These are phyloP conservation scores for Naematelia aurantialba DNA, from an alignment of 768 basidiomycete genomes.

Conservation along the genomic window DNA sequence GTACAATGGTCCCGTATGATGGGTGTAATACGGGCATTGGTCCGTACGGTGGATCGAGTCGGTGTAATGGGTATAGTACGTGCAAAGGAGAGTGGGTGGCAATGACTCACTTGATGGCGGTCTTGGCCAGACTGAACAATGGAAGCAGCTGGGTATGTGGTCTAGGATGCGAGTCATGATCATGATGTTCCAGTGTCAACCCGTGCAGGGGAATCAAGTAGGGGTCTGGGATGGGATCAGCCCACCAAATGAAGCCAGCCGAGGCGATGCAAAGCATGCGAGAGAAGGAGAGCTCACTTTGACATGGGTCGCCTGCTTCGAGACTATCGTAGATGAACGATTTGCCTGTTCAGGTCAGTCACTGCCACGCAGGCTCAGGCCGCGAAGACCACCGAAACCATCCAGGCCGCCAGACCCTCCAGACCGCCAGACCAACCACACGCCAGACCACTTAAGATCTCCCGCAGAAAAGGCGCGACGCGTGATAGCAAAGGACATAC, in stretches of 20 bases:
- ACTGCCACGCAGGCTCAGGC: not conserved
- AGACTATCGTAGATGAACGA: slow-evolving; percentile 45
- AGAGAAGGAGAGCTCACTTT: slow-evolving; percentile 31
- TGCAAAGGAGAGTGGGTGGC: too few species aligned
- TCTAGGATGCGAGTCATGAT: slow-evolving; percentile 41
- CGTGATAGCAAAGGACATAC: slow-evolving; percentile 13
- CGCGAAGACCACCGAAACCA: too few species aligned
- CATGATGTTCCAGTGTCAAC: slow-evolving; percentile 46
- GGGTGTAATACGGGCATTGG: too few species aligned
- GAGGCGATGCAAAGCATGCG: not conserved
- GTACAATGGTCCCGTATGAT: too few species aligned
- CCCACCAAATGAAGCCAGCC: not conserved
- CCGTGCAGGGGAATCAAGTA: slow-evolving; percentile 47
- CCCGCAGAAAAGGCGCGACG: too few species aligned
- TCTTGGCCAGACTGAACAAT: slow-evolving; percentile 49
- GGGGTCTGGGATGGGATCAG: slow-evolving; percentile 28
- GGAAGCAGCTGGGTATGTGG: slow-evolving; percentile 48
- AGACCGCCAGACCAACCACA: too few species aligned
- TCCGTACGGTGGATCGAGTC: too few species aligned
- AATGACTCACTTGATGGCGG: slow-evolving; percentile 49
- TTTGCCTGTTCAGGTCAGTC: slow-evolving; percentile 15
- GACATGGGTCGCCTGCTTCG: slow-evolving; percentile 46
- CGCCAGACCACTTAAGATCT: too few species aligned
- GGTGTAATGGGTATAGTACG: too few species aligned
- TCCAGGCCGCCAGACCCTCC: too few species aligned